Percentiles rank a stretch among this genome's conserved stretches.
Evolutionary conservation across 176 grass and related monocot species (phyloP).

Genomic region (Juncus inflexus): DNA sequence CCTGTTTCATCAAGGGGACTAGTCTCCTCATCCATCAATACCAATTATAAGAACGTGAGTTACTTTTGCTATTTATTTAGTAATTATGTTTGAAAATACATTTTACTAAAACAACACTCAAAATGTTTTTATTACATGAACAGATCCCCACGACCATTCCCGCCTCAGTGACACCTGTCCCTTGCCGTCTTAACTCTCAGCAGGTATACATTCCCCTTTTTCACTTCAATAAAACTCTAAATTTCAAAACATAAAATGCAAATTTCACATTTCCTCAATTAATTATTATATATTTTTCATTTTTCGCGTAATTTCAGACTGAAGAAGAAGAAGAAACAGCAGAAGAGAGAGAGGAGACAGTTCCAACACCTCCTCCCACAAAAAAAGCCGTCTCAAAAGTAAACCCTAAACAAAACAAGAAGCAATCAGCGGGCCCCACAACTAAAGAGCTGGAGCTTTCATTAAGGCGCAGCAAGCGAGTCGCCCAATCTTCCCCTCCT

Average conservation of each 20-base stretch:
- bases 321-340: background rate
- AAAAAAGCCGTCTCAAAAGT: background rate
- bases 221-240: no score
- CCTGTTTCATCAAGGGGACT: background rate
- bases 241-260: no score
- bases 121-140: background rate
- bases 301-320: background rate
- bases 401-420: conserved; percentile 1
- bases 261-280: no score
- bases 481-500: conserved; percentile 5
- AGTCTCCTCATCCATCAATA: background rate
- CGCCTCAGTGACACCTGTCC: no score
- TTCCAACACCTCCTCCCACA: background rate
- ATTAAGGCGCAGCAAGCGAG: conserved; percentile 12
- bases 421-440: background rate
- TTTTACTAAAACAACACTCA: no score
- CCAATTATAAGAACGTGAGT: conserved; percentile 3
- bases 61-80: no score
- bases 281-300: no score
- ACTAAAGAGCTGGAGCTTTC: background rate
- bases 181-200: no score
- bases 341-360: background rate
- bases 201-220: no score
- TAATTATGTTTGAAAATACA: no score
- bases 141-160: no score